Evolutionary conservation across 2,329 filamentous ascomycete species (phyloP), one percentile per base, ranked within the genome.

Genomic region (Neonectria neomacrospora): DNA sequence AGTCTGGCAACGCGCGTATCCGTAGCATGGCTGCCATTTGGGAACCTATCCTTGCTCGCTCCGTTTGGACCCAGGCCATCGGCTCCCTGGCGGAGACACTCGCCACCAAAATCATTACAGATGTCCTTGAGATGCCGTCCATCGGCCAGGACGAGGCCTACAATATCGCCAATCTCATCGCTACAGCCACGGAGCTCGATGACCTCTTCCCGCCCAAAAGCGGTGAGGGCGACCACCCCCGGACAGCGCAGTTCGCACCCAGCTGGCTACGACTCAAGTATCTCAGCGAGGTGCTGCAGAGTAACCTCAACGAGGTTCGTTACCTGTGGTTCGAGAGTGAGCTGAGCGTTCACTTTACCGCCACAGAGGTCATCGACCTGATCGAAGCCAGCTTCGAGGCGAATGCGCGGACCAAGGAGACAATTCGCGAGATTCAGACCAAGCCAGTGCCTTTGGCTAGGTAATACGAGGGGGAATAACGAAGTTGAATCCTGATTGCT

Each of bases 311-410:
- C 65, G 88, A 90, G 65, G 85, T 91, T 59, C 82, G 81, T 61
- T 90, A 81, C 66, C 75, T 91, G 39, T 91, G 88, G 88, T 82
- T 85, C 70, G 88, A 91, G 66, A 88, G 87, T 75, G 88, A 90
- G 74, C 78, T 91, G 44, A 89, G 87, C 66, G 74, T 90, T 39
- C 88, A 90, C 74, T 90, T 90, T 69, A 81, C 84, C 0, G 82
- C 80, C 8, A 83, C 83, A 5, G 88, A 90, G 77, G 86, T 90
- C 14, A 76, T 90, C 34, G 88, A 91, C 65, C 74, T 91, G 69
- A 85, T 90, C 48, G 80, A 83, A 54, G 80, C 88, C 20, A 90
- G 88, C 74, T 91, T 91, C 70, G 88, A 89, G 76, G 85, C 87
- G 70, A 90, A 90, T 74, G 73, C 81, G 9, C 79, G 86, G 65